Conservation (phyloP, 441 rosid genomes). For the Theobroma grandiflorum region DNA sequence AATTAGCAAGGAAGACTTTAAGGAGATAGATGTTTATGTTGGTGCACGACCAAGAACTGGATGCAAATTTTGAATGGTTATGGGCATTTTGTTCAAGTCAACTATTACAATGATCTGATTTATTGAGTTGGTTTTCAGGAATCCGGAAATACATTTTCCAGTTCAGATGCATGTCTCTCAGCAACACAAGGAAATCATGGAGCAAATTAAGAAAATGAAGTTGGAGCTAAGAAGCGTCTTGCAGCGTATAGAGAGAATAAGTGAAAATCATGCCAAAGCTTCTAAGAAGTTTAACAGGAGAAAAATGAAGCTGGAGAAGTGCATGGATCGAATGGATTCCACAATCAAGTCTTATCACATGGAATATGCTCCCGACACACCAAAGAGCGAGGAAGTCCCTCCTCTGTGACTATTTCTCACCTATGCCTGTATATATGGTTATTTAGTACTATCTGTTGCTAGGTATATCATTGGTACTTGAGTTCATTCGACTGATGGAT, state of each 20-base stretch:
- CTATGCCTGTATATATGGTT: not conserved
- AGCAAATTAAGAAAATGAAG: slow-evolving; percentile 21
- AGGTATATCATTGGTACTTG: too few relatives aligned
- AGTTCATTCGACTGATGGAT: too few relatives aligned
- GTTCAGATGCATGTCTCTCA: slow-evolving; percentile 26
- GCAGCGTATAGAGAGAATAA: not conserved
- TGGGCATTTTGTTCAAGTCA: not conserved
- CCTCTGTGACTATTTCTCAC: not conserved
- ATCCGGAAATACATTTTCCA: slow-evolving; percentile 52
- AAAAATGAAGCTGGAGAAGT: not conserved
- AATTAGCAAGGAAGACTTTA: not conserved
- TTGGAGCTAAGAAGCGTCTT: not conserved
- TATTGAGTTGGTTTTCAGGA: slow-evolving; percentile 34
- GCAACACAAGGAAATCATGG: not conserved
- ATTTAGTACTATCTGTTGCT: not conserved
- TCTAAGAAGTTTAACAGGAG: slow-evolving; percentile 26
- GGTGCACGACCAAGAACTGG: not conserved
- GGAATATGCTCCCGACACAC: not conserved
- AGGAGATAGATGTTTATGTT: not conserved
- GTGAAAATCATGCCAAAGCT: slow-evolving; percentile 7
- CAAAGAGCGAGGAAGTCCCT: not conserved
- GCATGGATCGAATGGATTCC: not conserved
- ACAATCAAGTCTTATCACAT: not conserved
- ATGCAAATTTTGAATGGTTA: not conserved
- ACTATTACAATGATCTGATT: not conserved